A percentile compares a stretch with the other conserved stretches of the same genome.
These are phyloP conservation scores for Botrytis pseudocinerea DNA, from an alignment of 2,329 filamentous ascomycete species.

Conservation along the genomic window DNA sequence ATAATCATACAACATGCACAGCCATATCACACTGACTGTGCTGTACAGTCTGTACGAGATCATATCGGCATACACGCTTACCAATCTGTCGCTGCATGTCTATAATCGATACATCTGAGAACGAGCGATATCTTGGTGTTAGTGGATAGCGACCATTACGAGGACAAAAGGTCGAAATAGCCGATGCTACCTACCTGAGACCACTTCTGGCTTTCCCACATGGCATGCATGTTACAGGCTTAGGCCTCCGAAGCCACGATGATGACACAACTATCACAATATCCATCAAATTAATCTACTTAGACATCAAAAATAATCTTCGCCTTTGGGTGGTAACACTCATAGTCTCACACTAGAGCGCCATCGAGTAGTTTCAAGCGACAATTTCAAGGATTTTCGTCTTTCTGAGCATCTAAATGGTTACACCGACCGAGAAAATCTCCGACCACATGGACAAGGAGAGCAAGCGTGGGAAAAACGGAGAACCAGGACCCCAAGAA, in stretches of 20 bases:
- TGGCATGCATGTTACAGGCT: constrained; percentile 14
- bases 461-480: background rate
- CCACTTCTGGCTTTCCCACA: constrained; percentile 7
- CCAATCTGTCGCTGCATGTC: background rate
- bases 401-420: constrained; percentile 2
- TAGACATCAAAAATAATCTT: constrained; percentile 4
- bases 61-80: background rate
- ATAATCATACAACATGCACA: constrained; percentile 9
- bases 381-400: background rate
- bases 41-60: background rate
- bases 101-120: constrained; percentile 2
- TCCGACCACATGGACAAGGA: constrained; percentile 16
- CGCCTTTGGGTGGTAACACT: background rate
- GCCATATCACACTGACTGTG: constrained; percentile 11
- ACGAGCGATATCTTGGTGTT: constrained; percentile 1
- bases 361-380: constrained; percentile 17
- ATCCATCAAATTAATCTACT: constrained; percentile 8
- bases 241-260: constrained; percentile 20
- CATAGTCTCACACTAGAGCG: background rate
- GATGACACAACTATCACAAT: constrained; percentile 10
- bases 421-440: constrained; percentile 20
- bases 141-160: background rate
- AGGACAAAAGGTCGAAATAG: constrained; percentile 9
- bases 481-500: constrained; percentile 7
- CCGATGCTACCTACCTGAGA: constrained; percentile 9